phyloP scores from a whole-genome alignment of 495 filamentous ascomycete species.

The Ramalina peruviana region DNA sequence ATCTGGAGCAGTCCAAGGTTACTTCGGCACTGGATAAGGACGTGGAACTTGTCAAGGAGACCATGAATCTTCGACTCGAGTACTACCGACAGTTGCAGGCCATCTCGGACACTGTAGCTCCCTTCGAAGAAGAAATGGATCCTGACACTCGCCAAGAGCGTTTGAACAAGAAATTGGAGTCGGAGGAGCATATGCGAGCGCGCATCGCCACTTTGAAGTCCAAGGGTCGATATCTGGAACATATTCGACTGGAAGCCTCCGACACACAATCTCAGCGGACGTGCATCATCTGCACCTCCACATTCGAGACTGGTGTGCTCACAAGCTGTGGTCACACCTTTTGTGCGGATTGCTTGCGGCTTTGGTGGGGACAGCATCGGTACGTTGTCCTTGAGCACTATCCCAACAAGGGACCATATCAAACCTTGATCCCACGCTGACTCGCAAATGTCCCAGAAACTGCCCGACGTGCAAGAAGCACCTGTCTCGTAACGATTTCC shows the following conservation, averaged over 20 bases:
- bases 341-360: conserved; percentile 67
- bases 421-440: too few relatives aligned
- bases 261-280: conserved; percentile 41
- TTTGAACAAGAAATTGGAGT: conserved; percentile 33
- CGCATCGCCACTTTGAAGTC: conserved; percentile 48
- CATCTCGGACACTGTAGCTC: conserved; percentile 72
- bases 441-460: conserved; percentile 15
- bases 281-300: conserved; percentile 67
- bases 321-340: conserved; percentile 86
- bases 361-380: conserved; percentile 54
- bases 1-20: conserved; percentile 50
- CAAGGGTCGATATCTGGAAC: conserved; percentile 57
- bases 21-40: conserved; percentile 51
- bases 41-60: conserved; percentile 56
- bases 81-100: conserved; percentile 82
- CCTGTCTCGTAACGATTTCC: conserved; percentile 48
- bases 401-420: too few relatives aligned
- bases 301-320: conserved; percentile 65
- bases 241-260: conserved; percentile 42
- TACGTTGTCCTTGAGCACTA: too few relatives aligned
- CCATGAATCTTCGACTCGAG: conserved; percentile 70
- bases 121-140: conserved; percentile 46
- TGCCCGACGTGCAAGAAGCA: conserved; percentile 68
- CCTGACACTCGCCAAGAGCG: conserved; percentile 28
- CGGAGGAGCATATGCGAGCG: conserved; percentile 21